A percentile compares a stretch with the other conserved stretches of the same genome.
Conservation (phyloP, 768 basidiomycete genomes). For the Rhizopogon vinicolor region DNA sequence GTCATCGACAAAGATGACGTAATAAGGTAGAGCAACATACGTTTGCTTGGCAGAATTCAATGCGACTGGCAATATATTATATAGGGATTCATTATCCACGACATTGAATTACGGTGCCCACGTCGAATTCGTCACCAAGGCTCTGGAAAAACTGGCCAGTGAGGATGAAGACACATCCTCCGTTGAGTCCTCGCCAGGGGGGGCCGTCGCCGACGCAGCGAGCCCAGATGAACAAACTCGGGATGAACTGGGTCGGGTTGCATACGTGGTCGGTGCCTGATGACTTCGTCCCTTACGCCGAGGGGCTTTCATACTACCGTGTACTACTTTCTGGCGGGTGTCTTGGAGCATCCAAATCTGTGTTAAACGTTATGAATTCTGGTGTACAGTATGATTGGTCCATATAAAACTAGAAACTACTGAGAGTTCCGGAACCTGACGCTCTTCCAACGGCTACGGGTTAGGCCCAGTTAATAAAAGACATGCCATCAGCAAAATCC, state of each 20-base stretch:
- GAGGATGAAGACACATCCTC: conserved; percentile 5
- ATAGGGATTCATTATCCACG: conserved; percentile 54
- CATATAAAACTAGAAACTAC: not conserved
- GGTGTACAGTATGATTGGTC: not conserved
- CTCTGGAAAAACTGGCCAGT: conserved; percentile 44
- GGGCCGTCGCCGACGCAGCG: not conserved
- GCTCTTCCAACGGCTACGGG: no score
- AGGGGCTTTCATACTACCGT: no score
- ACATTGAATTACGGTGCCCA: conserved; percentile 64
- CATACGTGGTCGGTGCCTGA: conserved; percentile 16
- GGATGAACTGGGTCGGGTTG: conserved; percentile 18
- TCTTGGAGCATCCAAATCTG: no score
- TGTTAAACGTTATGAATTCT: not conserved
- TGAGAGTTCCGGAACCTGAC: not conserved
- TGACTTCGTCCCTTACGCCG: not conserved
- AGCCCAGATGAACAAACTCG: conserved; percentile 6
- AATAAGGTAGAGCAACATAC: conserved; percentile 42
- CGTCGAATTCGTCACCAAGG: conserved; percentile 65
- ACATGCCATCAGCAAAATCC: conserved; percentile 2
- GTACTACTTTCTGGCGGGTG: not conserved
- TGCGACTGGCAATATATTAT: not conserved
- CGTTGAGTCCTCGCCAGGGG: not conserved
- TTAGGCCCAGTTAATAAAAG: conserved; percentile 1
- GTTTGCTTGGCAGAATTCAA: conserved; percentile 3
- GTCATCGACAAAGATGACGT: conserved; percentile 70